These are phyloP conservation scores for Halteria grandinella DNA, from an alignment of 73 alveolate genomes.

Conservation along the genomic window DNA sequence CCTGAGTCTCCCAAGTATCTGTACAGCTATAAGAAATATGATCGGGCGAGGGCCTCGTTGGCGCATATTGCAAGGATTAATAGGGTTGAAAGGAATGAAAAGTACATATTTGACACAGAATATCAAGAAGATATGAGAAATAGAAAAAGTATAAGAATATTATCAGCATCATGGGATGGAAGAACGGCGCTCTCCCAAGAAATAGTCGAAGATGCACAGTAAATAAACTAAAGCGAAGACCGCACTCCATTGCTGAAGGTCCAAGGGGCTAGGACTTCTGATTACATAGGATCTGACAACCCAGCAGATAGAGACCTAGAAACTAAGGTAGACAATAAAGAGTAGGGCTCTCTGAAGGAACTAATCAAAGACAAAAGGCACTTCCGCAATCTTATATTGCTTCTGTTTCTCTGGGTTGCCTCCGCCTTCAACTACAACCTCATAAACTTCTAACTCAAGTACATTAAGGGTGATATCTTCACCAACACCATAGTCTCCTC, in stretches of 20 bases:
- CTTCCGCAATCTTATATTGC: slow-evolving; percentile 1
- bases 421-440: slow-evolving; percentile 50
- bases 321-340: not conserved
- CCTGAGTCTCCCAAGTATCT: slow-evolving; percentile 64
- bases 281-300: not conserved
- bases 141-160: not conserved
- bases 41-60: slow-evolving; percentile 19
- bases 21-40: slow-evolving; percentile 24
- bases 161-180: not conserved
- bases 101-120: slow-evolving; percentile 20
- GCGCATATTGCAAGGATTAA: slow-evolving; percentile 35
- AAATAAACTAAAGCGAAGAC: too few species aligned
- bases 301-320: not conserved
- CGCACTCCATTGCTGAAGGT: too few species aligned
- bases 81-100: not conserved
- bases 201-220: too few species aligned
- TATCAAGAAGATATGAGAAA: not conserved
- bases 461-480: slow-evolving; percentile 61
- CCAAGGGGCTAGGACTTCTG: slow-evolving; percentile 6
- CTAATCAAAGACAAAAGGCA: slow-evolving; percentile 7
- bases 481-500: slow-evolving; percentile 43
- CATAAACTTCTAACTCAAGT: slow-evolving; percentile 63
- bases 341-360: slow-evolving; percentile 9
- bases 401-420: slow-evolving; percentile 44
- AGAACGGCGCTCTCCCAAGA: too few species aligned